Conservation (phyloP, 1,139 yeast species). For the Suhomyces choctaworum region DNA sequence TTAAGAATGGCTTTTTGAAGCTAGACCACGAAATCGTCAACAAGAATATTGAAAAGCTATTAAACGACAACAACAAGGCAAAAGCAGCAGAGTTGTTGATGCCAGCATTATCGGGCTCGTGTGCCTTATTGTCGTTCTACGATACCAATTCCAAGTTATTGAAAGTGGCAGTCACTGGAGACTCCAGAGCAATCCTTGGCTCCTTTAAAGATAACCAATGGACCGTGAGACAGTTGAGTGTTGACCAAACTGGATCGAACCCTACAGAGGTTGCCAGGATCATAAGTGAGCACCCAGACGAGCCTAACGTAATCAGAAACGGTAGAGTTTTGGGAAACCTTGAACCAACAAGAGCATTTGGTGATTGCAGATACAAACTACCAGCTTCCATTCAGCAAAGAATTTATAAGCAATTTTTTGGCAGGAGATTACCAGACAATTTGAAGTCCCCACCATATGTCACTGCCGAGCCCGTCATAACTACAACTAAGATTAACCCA, state of each 20-base stretch:
- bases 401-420: constrained; percentile 76
- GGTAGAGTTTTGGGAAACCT: constrained; percentile 94
- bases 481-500: constrained; percentile 76
- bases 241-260: constrained; percentile 94
- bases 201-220: constrained; percentile 70
- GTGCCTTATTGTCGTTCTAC: constrained; percentile 85
- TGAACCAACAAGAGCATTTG: constrained; percentile 96
- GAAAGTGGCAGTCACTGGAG: constrained; percentile 95
- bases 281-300: constrained; percentile 87
- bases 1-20: constrained; percentile 75
- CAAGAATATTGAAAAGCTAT: constrained; percentile 66
- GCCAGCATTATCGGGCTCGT: constrained; percentile 95
- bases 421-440: constrained; percentile 76
- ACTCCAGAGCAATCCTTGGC: constrained; percentile 89
- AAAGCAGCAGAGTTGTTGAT: constrained; percentile 74
- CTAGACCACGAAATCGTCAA: constrained; percentile 87
- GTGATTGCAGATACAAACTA: constrained; percentile 91
- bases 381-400: constrained; percentile 72
- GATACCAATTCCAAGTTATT: constrained; percentile 71
- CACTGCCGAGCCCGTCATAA: constrained; percentile 92
- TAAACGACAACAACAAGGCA: constrained; percentile 59
- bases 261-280: constrained; percentile 84
- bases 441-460: constrained; percentile 93
- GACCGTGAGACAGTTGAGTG: constrained; percentile 84
- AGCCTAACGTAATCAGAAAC: constrained; percentile 75